phyloP scores from a whole-genome alignment of 345 rosid genomes.

The Kandelia obovata region DNA sequence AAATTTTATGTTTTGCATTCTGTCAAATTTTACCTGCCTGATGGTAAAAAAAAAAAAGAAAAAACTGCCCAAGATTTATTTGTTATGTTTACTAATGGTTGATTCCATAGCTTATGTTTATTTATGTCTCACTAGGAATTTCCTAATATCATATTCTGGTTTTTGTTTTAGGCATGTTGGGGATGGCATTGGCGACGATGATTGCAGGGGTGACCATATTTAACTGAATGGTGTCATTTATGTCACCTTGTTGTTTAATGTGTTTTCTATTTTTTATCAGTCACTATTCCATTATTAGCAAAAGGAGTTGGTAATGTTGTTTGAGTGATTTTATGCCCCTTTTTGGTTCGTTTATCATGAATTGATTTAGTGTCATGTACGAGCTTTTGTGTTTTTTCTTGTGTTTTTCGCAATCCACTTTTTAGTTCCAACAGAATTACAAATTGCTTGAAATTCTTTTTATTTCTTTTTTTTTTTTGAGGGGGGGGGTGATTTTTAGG shows the following conservation, averaged over 20 bases:
- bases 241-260: conserved; percentile 28
- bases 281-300: conserved; percentile 16
- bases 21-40: not conserved
- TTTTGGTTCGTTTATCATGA: conserved; percentile 16
- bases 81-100: not conserved
- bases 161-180: conserved; percentile 68
- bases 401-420: conserved; percentile 14
- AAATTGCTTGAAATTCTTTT: no score
- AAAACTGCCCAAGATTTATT: not conserved
- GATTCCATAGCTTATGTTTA: not conserved
- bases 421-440: not conserved
- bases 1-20: not conserved
- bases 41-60: not conserved
- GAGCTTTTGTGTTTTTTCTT: conserved; percentile 24
- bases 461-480: no score
- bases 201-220: conserved; percentile 46
- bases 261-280: conserved; percentile 22
- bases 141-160: not conserved
- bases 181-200: conserved; percentile 63
- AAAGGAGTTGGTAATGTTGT: conserved; percentile 21
- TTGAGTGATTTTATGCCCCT: conserved; percentile 14
- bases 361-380: conserved; percentile 24
- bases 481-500: no score
- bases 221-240: conserved; percentile 25
- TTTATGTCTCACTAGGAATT: not conserved